phyloP scores from a whole-genome alignment of 768 basidiomycete genomes.

The Boletus reticulatus region DNA sequence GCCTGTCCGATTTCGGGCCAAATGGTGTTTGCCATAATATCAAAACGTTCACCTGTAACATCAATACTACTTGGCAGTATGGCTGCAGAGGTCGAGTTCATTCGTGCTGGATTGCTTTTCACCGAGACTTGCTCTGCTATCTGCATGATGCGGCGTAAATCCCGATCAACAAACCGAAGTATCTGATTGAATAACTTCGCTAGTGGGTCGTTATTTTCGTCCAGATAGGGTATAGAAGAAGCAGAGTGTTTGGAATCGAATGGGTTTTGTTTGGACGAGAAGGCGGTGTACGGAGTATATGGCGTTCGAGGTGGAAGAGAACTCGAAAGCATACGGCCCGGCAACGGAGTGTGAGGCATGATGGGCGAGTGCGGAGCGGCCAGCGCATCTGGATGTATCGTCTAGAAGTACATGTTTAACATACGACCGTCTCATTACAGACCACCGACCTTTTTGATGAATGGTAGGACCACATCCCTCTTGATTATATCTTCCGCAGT shows the following conservation, averaged over 20 bases:
- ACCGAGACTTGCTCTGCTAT: conserved; percentile 65
- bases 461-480: conserved; percentile 65
- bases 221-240: conserved; percentile 52
- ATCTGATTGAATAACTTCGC: conserved; percentile 79
- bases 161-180: conserved; percentile 75
- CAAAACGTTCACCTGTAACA: conserved; percentile 48
- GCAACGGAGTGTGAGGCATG: conserved; percentile 72
- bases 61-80: conserved; percentile 2
- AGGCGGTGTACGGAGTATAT: conserved; percentile 50
- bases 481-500: conserved; percentile 88
- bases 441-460: conserved; percentile 66
- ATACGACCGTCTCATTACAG: not conserved
- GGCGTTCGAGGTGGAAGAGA: conserved; percentile 53
- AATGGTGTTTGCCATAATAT: conserved; percentile 84
- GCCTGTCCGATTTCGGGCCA: conserved; percentile 83
- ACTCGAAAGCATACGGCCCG: conserved; percentile 14
- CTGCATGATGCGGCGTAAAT: conserved; percentile 72
- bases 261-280: conserved; percentile 40
- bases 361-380: conserved; percentile 70
- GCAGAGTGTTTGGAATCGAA: conserved; percentile 31
- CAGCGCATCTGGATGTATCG: conserved; percentile 70
- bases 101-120: conserved; percentile 39
- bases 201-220: conserved; percentile 65
- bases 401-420: conserved; percentile 42
- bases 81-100: conserved; percentile 4